phyloP scores from a whole-genome alignment of 2,329 filamentous ascomycete species.

The Drechslerella stenobrocha region DNA sequence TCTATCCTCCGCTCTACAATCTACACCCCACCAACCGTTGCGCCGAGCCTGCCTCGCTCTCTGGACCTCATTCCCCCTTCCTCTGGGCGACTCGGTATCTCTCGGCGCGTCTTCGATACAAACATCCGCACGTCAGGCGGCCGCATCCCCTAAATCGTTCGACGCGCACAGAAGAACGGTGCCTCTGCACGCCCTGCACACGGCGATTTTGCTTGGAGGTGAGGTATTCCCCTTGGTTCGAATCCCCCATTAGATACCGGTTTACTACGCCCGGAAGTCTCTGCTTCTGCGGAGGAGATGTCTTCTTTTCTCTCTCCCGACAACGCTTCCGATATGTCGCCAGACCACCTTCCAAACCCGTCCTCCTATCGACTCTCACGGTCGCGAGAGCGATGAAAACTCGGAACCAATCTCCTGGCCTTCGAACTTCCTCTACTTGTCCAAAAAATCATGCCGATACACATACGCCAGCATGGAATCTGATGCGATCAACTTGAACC shows the following conservation, averaged over 20 bases:
- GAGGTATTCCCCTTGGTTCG: conserved; percentile 34
- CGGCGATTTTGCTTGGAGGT: conserved; percentile 14
- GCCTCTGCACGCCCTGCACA: not conserved
- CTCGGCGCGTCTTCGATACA: conserved; percentile 4
- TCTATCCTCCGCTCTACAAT: conserved; percentile 7
- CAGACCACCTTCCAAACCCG: conserved; percentile 24
- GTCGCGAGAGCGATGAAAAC: conserved; percentile 41
- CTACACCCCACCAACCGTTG: not conserved
- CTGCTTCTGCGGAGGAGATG: conserved; percentile 10
- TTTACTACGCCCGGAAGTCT: conserved; percentile 44
- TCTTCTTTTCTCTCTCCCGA: conserved; percentile 4
- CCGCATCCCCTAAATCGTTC: conserved; percentile 23
- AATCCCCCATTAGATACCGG: conserved; percentile 34
- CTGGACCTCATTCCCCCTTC: not conserved
- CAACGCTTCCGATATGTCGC: conserved; percentile 20
- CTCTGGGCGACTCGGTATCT: not conserved
- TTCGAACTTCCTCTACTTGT: conserved; percentile 11
- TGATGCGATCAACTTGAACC: conserved; percentile 41
- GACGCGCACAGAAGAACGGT: not conserved
- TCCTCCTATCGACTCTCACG: conserved; percentile 28
- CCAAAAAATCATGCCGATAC: conserved; percentile 40
- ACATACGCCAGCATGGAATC: conserved; percentile 41
- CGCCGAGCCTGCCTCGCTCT: not conserved
- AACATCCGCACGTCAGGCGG: conserved; percentile 11
- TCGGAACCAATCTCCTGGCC: conserved; percentile 16